Conservation (phyloP, 2,329 filamentous ascomycete genomes). For the Diaporthe sp. region DNA sequence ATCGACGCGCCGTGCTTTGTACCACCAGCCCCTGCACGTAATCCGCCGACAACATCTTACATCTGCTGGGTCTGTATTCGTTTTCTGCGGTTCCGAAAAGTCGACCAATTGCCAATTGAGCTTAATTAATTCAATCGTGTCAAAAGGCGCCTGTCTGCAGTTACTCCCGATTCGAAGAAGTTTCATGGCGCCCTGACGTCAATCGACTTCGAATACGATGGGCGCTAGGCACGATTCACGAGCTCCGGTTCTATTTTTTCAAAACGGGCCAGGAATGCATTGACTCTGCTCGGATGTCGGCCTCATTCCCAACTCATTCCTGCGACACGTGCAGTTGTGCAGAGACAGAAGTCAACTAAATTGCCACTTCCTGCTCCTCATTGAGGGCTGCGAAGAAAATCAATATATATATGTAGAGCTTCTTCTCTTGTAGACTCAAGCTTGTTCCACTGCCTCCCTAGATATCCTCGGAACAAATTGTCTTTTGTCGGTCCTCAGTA, state of each 20-base stretch:
- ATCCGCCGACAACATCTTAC: neutral
- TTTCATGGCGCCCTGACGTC: neutral
- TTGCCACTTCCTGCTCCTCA: neutral
- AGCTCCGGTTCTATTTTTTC: neutral
- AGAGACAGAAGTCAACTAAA: neutral
- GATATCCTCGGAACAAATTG: neutral
- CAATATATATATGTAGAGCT: neutral
- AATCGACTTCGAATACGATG: neutral
- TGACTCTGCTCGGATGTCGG: conserved; percentile 22
- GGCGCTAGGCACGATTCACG: neutral
- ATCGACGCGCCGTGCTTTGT: neutral
- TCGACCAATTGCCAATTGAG: neutral
- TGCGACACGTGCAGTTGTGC: neutral
- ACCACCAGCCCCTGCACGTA: neutral
- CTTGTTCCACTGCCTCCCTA: neutral
- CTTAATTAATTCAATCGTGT: neutral
- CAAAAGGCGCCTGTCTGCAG: too few species aligned
- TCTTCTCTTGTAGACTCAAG: neutral
- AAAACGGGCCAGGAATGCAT: neutral
- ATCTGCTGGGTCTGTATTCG: neutral
- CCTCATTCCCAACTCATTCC: neutral
- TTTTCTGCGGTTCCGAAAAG: neutral
- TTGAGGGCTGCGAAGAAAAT: neutral
- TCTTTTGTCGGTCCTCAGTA: neutral
- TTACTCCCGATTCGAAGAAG: neutral